Evolutionary conservation across 495 filamentous ascomycete species (phyloP).

Genomic region (Cenococcum geophilum): DNA sequence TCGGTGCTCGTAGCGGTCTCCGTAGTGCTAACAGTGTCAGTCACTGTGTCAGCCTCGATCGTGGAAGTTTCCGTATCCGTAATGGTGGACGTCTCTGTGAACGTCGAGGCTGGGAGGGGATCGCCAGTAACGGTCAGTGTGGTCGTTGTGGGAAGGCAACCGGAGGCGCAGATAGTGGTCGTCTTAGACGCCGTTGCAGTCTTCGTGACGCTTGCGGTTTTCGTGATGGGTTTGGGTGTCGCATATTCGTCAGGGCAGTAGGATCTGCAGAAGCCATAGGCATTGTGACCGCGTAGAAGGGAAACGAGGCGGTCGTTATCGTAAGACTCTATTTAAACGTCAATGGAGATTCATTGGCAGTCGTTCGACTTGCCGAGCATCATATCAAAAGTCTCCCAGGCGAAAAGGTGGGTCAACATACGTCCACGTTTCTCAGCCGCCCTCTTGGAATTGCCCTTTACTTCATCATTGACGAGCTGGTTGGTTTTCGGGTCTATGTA

Average conservation of each 20-base stretch:
- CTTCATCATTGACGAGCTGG: not conserved
- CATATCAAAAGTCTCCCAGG: not conserved
- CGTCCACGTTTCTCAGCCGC: not conserved
- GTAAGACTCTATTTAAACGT: not conserved
- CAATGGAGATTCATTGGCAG: not conserved
- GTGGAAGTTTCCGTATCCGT: not conserved
- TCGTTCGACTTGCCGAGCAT: not conserved
- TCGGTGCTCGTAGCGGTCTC: not conserved
- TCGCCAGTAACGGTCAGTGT: not conserved
- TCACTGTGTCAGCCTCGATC: not conserved
- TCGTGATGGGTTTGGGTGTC: not conserved
- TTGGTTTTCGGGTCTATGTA: not conserved
- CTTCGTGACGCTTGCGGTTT: not conserved
- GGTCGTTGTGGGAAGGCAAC: not conserved
- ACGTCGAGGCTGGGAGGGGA: not conserved
- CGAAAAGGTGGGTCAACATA: not conserved
- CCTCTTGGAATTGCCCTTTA: not conserved
- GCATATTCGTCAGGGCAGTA: not conserved
- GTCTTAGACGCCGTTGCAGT: not conserved
- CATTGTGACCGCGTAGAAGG: not conserved
- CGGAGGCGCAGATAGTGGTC: not conserved
- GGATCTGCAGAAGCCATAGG: slow-evolving; percentile 1
- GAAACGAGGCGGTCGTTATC: not conserved
- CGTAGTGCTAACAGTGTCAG: not conserved
- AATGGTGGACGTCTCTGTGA: not conserved